These are phyloP conservation scores for Chalaropsis thielavioides DNA, from an alignment of 2,329 filamentous ascomycete genomes.

Conservation along the genomic window DNA sequence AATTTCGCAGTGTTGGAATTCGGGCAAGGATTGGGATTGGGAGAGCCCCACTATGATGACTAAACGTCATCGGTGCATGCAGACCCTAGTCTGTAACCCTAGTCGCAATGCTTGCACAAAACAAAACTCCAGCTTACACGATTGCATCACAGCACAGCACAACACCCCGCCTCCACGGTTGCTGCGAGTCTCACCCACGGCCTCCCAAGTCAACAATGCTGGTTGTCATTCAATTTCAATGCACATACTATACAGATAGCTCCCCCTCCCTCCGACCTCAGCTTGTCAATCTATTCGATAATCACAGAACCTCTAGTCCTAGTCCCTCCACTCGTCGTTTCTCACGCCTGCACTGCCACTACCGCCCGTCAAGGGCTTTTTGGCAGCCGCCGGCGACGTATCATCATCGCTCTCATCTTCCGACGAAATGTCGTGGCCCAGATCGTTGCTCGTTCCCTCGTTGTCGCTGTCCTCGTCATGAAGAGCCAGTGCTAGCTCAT, in stretches of 20 bases:
- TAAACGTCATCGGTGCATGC: background rate
- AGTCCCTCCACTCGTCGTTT: conserved; percentile 36
- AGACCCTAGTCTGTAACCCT: background rate
- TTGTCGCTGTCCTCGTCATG: conserved; percentile 34
- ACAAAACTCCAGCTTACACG: background rate
- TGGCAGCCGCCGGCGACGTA: conserved; percentile 6
- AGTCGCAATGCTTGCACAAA: background rate
- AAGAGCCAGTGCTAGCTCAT: conserved; percentile 46
- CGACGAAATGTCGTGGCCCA: conserved; percentile 5
- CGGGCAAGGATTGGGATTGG: background rate
- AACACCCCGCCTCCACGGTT: too few relatives aligned
- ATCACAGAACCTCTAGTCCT: background rate
- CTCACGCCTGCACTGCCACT: conserved; percentile 27
- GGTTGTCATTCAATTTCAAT: background rate
- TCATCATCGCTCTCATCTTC: conserved; percentile 17
- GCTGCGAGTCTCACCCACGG: too few relatives aligned
- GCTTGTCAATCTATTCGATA: background rate
- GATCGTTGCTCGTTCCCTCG: background rate
- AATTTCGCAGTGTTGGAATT: background rate
- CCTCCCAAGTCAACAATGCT: background rate
- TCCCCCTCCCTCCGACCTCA: background rate
- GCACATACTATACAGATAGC: conserved; percentile 1
- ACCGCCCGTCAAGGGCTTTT: conserved; percentile 18
- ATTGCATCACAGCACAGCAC: background rate
- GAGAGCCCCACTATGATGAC: conserved; percentile 10